Evolutionary conservation across 345 rosid genomes (phyloP).

Genomic region (Jatropha curcas): DNA sequence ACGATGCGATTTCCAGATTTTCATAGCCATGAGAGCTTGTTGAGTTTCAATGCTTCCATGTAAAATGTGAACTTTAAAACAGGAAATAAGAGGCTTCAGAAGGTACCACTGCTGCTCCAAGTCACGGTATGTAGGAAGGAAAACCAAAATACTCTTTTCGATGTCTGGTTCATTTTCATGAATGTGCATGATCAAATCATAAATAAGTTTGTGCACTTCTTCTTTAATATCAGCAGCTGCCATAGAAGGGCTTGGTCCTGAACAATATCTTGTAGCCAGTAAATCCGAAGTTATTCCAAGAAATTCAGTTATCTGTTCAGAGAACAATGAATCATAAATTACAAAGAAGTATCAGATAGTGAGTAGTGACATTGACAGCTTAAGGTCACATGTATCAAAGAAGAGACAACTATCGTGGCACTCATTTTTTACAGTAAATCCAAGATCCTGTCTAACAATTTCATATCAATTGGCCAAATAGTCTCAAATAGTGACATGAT

Average conservation of each 20-base stretch:
- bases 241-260: slow-evolving; percentile 59
- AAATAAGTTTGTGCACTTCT: slow-evolving; percentile 71
- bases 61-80: slow-evolving; percentile 78
- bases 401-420: no score
- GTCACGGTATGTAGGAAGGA: slow-evolving; percentile 87
- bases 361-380: slow-evolving; percentile 11
- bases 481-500: not conserved
- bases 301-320: slow-evolving; percentile 56
- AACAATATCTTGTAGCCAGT: slow-evolving; percentile 46
- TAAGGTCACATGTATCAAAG: not conserved
- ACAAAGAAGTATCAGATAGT: no score
- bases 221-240: slow-evolving; percentile 66
- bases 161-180: slow-evolving; percentile 74
- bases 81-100: slow-evolving; percentile 51
- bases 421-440: not conserved
- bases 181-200: slow-evolving; percentile 67
- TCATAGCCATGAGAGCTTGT: slow-evolving; percentile 88
- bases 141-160: slow-evolving; percentile 86
- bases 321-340: slow-evolving; percentile 25
- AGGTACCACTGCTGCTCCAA: slow-evolving; percentile 81
- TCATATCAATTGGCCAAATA: not conserved
- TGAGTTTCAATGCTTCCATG: slow-evolving; percentile 85
- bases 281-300: slow-evolving; percentile 55
- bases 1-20: slow-evolving; percentile 77
- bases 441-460: not conserved